Evolutionary conservation across 108 stramenopile species (phyloP).

Genomic region (Ochromonas danica): DNA sequence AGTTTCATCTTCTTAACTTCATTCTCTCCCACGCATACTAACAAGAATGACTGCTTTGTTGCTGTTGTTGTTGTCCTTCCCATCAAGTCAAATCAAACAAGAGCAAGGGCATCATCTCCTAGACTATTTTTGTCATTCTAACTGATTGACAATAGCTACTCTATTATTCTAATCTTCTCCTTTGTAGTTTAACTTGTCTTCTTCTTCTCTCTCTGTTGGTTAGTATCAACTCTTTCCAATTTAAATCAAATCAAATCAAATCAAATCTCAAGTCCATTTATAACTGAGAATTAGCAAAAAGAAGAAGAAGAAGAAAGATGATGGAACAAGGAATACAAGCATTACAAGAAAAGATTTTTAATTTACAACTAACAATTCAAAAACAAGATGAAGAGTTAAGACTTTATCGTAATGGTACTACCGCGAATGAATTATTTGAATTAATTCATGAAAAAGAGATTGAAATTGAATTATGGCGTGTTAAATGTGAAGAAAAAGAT

Average conservation of each 20-base stretch:
- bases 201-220: constrained; percentile 6
- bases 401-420: constrained; percentile 24
- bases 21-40: background rate
- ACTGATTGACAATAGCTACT: background rate
- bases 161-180: constrained; percentile 9
- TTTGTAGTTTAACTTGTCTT: background rate
- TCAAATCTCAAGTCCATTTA: background rate
- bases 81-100: constrained; percentile 21
- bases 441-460: constrained; percentile 26
- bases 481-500: background rate
- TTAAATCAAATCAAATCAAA: constrained; percentile 10
- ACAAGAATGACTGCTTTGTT: constrained; percentile 25
- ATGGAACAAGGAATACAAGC: too few relatives aligned
- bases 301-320: too few relatives aligned
- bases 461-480: background rate
- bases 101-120: constrained; percentile 21
- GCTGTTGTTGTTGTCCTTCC: background rate
- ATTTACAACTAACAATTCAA: constrained; percentile 10
- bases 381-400: constrained; percentile 24
- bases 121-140: constrained; percentile 11
- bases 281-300: too few relatives aligned
- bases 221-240: constrained; percentile 18
- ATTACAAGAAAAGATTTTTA: constrained; percentile 4
- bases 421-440: background rate
- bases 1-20: background rate